Conservation (phyloP, 1,139 yeast species). For the Pneumocystis wakefieldiae region DNA sequence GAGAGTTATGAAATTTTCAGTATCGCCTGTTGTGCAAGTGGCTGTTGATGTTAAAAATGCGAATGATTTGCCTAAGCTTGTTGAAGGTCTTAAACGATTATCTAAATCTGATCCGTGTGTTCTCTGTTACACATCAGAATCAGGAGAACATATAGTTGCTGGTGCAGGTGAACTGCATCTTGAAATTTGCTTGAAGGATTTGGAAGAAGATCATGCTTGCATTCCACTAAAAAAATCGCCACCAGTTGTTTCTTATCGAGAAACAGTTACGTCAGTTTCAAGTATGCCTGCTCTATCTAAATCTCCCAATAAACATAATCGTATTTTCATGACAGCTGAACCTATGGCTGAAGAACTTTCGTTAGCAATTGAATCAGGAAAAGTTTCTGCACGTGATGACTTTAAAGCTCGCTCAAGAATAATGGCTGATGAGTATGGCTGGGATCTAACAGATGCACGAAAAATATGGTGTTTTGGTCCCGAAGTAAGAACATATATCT, state of each 20-base stretch:
- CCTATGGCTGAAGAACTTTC: slow-evolving; percentile 91
- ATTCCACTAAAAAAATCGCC: slow-evolving; percentile 94
- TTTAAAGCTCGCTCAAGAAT: slow-evolving; percentile 98
- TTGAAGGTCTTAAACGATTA: slow-evolving; percentile 99
- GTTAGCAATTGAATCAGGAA: slow-evolving; percentile 83
- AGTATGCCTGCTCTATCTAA: slow-evolving; percentile 93
- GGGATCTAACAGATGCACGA: slow-evolving; percentile 99
- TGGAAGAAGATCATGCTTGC: slow-evolving; percentile 99
- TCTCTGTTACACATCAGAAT: slow-evolving; percentile 66
- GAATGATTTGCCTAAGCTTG: slow-evolving; percentile 97
- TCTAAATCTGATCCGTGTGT: slow-evolving; percentile 99
- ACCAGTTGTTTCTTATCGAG: slow-evolving; percentile 98
- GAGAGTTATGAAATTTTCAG: slow-evolving; percentile 99
- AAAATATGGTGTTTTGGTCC: slow-evolving; percentile 99
- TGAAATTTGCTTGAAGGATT: slow-evolving; percentile 92
- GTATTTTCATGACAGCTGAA: slow-evolving; percentile 94
- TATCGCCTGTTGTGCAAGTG: slow-evolving; percentile 98
- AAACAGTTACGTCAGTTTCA: slow-evolving; percentile 88
- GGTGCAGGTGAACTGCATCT: slow-evolving; percentile 99
- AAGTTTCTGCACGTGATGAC: slow-evolving; percentile 90
- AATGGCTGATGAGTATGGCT: slow-evolving; percentile 96
- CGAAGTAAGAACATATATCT: slow-evolving; percentile 41
- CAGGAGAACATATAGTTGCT: slow-evolving; percentile 99
- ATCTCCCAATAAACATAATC: slow-evolving; percentile 99
- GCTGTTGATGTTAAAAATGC: slow-evolving; percentile 99